These are phyloP conservation scores for Calonectria pauciramosa DNA, from an alignment of 2,329 filamentous ascomycete genomes.

Conservation along the genomic window DNA sequence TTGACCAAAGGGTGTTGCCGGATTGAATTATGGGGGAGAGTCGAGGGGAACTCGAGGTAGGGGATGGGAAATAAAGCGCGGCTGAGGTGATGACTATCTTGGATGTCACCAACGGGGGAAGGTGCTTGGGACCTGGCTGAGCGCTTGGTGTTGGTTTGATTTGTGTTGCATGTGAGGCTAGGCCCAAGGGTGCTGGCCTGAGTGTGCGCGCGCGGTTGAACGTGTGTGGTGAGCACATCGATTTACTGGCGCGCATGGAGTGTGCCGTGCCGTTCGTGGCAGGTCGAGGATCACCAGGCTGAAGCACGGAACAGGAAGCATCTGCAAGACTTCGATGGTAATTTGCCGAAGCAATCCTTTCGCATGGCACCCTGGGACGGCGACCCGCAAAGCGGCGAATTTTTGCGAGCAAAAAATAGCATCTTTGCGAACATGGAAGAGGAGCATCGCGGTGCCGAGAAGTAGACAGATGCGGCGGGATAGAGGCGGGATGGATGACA, in stretches of 20 bases:
- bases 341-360: constrained; percentile 11
- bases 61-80: neutral
- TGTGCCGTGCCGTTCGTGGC: neutral
- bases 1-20: neutral
- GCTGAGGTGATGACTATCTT: neutral
- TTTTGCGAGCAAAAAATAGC: neutral
- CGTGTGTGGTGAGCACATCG: constrained; percentile 3
- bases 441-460: constrained; percentile 23
- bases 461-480: constrained; percentile 8
- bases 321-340: constrained; percentile 13
- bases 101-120: neutral
- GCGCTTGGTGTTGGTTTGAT: constrained; percentile 7
- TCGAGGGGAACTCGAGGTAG: neutral
- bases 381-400: constrained; percentile 12
- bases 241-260: constrained; percentile 21
- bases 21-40: neutral
- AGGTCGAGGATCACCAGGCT: neutral
- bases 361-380: constrained; percentile 7
- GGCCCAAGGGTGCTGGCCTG: neutral
- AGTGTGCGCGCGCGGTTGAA: neutral
- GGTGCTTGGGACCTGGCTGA: neutral
- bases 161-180: neutral
- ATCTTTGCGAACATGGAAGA: constrained; percentile 9
- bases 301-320: constrained; percentile 9
- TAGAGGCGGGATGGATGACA: constrained; percentile 12